Evolutionary conservation across 345 rosid species (phyloP), one percentile per base, ranked within the genome.

Genomic region (Streptanthus diversifolius): DNA sequence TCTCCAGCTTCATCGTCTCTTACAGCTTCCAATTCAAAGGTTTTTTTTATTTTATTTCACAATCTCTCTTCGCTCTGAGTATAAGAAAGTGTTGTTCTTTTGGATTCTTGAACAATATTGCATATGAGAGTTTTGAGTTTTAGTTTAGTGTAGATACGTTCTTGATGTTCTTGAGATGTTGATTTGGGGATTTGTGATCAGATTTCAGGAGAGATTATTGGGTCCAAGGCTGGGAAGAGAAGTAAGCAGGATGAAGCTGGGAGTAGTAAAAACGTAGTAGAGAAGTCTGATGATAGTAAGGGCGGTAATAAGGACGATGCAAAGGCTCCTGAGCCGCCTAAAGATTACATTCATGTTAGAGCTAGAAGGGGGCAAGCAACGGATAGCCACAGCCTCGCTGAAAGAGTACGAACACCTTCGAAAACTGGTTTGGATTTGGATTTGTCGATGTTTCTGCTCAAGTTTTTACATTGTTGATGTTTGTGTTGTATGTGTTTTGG

Each of bases 311-410:
- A 67, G 59, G 79, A 85, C 5, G 82, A 79, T 59, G 72, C 85
- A 25, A 89, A 92, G 83, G 69, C 80, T 3, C 78, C 86, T 1
- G 98, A 93, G 81, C 86, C 96, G 0, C 84, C 82, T 0, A 89
- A 85, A 79, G 97, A 93, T 74, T 93, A 88, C 40, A 93, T 93
- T 70, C 97, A 90, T 84, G 98, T 93, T 9, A 80, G 98, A 83
- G 97, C 97, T 6, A 83, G 97, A 75, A 84, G 98, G 67, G 98
- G 98, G 54, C 93, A 93, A 33, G 97, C 98, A 13, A 90, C 98
- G 1, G 97, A 93, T 75, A 93, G 98, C 53, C 97, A 93, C 55
- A 93, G 97, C 63, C 85, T 93, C 17, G 97, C 98, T 48, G 98
- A 92, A 80, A 85, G 98, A 65, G 98, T 93, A 84, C 52, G 27